Conservation (phyloP, 331 rosid species). For the Malus hybrid region DNA sequence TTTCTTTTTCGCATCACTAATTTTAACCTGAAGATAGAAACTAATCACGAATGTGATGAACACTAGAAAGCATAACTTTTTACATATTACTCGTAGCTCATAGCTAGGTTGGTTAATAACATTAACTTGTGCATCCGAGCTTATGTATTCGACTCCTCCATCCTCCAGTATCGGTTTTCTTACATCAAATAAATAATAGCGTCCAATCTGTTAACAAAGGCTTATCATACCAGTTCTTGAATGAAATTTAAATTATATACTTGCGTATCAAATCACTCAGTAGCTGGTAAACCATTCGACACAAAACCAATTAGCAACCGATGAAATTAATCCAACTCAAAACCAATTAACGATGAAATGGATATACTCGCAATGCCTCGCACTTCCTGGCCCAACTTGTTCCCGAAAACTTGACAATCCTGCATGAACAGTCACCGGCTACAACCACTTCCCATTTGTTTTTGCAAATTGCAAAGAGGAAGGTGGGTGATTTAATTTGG, state of each 20-base stretch:
- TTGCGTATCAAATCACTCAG: neutral
- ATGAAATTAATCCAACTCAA: neutral
- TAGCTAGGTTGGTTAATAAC: neutral
- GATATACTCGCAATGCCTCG: neutral
- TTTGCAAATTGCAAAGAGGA: constrained; percentile 2
- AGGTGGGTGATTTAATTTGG: neutral
- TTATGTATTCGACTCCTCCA: neutral
- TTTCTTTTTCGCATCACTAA: neutral
- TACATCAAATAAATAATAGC: neutral
- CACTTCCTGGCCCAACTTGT: neutral
- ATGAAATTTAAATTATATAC: neutral
- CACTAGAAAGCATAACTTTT: neutral
- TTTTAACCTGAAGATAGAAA: neutral
- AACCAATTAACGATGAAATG: neutral
- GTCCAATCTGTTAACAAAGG: neutral
- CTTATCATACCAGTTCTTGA: neutral
- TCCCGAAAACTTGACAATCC: neutral
- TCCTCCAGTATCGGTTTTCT: neutral
- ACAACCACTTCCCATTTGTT: neutral
- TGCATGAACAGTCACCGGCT: neutral
- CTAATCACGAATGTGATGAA: neutral
- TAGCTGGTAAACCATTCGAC: neutral
- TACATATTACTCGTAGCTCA: no score
- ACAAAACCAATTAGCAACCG: neutral
- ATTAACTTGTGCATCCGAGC: neutral